A percentile compares a stretch with the other conserved stretches of the same genome.
Evolutionary conservation across 352 stramenopile species (phyloP).

Genomic region (Phytophthora palmivora): DNA sequence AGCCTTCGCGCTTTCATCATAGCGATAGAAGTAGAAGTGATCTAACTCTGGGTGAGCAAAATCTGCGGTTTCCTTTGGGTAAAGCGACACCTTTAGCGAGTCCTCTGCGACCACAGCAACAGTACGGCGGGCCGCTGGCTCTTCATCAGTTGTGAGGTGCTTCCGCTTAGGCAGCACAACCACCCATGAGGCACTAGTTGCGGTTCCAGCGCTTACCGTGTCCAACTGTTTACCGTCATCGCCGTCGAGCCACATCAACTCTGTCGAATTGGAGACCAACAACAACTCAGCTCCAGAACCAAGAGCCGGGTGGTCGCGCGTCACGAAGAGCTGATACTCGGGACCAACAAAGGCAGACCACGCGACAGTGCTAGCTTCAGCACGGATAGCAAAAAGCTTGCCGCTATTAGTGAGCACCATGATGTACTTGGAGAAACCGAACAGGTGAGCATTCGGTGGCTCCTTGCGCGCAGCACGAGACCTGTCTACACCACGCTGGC

Average conservation of each 20-base stretch:
- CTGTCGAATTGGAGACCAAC: slow-evolving; percentile 63
- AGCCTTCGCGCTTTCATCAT: slow-evolving; percentile 48
- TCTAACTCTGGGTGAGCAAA: slow-evolving; percentile 61
- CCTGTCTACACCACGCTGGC: slow-evolving; percentile 31
- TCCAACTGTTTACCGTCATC: slow-evolving; percentile 67
- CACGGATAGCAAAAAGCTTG: slow-evolving; percentile 84
- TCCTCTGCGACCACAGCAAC: slow-evolving; percentile 65
- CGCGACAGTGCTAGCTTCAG: slow-evolving; percentile 71
- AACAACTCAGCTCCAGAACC: slow-evolving; percentile 76
- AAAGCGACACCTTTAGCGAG: slow-evolving; percentile 64
- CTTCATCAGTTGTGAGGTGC: slow-evolving; percentile 67
- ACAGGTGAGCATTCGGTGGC: slow-evolving; percentile 74
- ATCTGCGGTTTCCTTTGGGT: slow-evolving; percentile 50
- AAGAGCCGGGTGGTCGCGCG: slow-evolving; percentile 77
- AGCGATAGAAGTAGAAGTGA: slow-evolving; percentile 87
- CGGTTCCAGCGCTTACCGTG: slow-evolving; percentile 25
- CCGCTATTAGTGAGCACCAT: slow-evolving; percentile 76
- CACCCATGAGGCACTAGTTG: slow-evolving; percentile 49
- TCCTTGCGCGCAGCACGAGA: slow-evolving; percentile 57
- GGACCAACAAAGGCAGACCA: slow-evolving; percentile 76
- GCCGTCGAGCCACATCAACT: slow-evolving; percentile 77
- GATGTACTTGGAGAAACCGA: slow-evolving; percentile 88
- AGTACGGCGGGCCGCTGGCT: slow-evolving; percentile 55
- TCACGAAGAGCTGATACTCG: slow-evolving; percentile 81
- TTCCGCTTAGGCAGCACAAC: slow-evolving; percentile 82